Conservation (phyloP, 768 basidiomycete species). For the Rhizopogon vesiculosus region DNA sequence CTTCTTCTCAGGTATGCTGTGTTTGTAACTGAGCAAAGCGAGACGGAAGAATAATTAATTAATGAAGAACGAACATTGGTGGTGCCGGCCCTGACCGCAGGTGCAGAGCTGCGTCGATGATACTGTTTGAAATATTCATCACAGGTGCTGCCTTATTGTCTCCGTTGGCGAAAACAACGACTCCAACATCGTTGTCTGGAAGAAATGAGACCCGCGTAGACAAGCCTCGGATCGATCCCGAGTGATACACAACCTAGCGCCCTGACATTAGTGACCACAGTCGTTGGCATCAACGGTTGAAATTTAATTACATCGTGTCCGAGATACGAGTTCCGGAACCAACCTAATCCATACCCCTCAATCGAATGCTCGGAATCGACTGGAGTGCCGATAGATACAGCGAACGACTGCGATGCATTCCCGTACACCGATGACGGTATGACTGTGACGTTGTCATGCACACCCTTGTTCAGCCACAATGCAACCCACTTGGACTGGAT, state of each 20-base stretch:
- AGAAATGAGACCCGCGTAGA: constrained; percentile 27
- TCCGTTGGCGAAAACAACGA: constrained; percentile 31
- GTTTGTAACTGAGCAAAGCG: not conserved
- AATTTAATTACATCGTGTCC: constrained; percentile 32
- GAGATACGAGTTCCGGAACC: constrained; percentile 33
- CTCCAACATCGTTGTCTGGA: constrained; percentile 30
- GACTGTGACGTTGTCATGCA: constrained; percentile 25
- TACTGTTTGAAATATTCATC: constrained; percentile 5
- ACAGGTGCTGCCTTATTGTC: constrained; percentile 12
- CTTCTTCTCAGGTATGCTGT: not conserved
- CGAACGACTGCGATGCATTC: constrained; percentile 27
- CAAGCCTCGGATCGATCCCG: constrained; percentile 31
- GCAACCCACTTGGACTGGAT: constrained; percentile 35
- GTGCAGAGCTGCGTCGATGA: constrained; percentile 20
- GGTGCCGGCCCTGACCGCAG: not conserved
- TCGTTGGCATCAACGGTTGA: not conserved
- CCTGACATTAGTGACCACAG: too few relatives aligned
- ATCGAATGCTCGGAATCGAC: constrained; percentile 20
- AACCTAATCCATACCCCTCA: constrained; percentile 38
- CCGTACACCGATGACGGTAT: constrained; percentile 27
- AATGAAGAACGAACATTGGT: constrained; percentile 4
- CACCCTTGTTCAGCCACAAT: constrained; percentile 29
- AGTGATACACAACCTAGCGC: constrained; percentile 29
- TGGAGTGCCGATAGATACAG: constrained; percentile 14
- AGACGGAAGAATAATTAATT: not conserved